These are phyloP conservation scores for Phanerochaete sordida DNA, from an alignment of 768 basidiomycete genomes.

Conservation along the genomic window DNA sequence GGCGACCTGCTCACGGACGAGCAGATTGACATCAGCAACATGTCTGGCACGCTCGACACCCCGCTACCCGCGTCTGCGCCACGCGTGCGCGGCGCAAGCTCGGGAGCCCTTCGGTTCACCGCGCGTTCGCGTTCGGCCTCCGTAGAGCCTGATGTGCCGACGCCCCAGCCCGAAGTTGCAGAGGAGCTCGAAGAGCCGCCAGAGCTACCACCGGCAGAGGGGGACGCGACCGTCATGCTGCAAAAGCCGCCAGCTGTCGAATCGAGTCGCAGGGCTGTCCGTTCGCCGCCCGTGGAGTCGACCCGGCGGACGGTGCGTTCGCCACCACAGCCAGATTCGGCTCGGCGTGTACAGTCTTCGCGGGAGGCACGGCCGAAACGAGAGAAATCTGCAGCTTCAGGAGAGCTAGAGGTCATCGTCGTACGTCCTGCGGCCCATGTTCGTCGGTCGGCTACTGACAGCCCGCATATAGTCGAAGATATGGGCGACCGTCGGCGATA, in stretches of 20 bases:
- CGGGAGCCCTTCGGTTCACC: conserved; percentile 2
- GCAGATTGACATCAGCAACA: conserved; percentile 48
- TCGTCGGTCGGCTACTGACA: neutral
- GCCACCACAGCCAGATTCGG: neutral
- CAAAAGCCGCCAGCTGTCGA: conserved; percentile 11
- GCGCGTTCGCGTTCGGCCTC: neutral
- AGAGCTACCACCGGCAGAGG: conserved; percentile 19
- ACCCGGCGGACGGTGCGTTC: neutral
- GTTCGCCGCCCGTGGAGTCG: conserved; percentile 21
- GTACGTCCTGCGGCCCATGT: conserved; percentile 37
- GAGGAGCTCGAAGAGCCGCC: conserved; percentile 6
- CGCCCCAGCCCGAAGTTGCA: neutral
- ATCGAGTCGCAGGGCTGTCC: neutral
- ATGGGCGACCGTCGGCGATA: conserved; percentile 62
- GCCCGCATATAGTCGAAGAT: conserved; percentile 51
- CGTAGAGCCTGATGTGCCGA: neutral
- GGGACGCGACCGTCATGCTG: conserved; percentile 30
- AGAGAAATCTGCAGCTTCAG: conserved; percentile 49
- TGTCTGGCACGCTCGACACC: conserved; percentile 38
- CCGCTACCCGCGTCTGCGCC: conserved; percentile 29
- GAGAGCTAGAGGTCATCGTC: conserved; percentile 60
- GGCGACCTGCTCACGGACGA: conserved; percentile 63
- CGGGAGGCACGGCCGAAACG: conserved; percentile 15
- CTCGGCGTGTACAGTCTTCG: neutral
- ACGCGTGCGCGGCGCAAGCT: neutral